These are phyloP conservation scores for Amaranthus palmeri DNA, from an alignment of 148 eudicot genomes.

Conservation along the genomic window DNA sequence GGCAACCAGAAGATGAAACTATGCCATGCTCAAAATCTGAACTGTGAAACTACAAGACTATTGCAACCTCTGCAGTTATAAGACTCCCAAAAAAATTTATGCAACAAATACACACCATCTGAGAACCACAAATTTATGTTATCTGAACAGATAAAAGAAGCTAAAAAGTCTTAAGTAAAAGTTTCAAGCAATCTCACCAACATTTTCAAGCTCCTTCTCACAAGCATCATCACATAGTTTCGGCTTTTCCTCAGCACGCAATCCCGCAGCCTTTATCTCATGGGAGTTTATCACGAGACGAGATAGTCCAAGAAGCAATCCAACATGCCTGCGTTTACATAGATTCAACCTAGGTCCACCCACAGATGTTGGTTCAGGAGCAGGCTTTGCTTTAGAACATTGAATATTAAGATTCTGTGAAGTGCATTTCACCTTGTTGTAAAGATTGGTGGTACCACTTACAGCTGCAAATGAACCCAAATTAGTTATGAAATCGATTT, in stretches of 20 bases:
- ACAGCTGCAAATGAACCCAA: constrained; percentile 39
- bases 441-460: constrained; percentile 19
- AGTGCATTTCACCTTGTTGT: constrained; percentile 18
- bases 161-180: constrained; percentile 2
- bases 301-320: constrained; percentile 48
- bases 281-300: constrained; percentile 27
- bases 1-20: too few relatives aligned
- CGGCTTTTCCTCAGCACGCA: constrained; percentile 83
- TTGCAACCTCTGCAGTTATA: not conserved
- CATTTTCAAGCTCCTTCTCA: constrained; percentile 99
- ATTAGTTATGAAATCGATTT: not conserved
- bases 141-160: not conserved
- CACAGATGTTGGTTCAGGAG: constrained; percentile 17
- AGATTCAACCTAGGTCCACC: constrained; percentile 14
- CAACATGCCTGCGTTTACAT: constrained; percentile 48
- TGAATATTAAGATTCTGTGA: constrained; percentile 19
- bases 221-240: constrained; percentile 74
- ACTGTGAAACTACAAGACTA: too few relatives aligned
- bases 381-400: constrained; percentile 31
- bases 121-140: not conserved
- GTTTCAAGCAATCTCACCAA: constrained; percentile 84
- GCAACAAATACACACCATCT: not conserved
- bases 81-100: not conserved
- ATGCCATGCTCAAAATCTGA: too few relatives aligned
- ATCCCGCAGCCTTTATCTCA: constrained; percentile 65